Base-by-base conservation (phyloP, 2,329 filamentous ascomycete genomes). In the Colletotrichum tofieldiae region DNA sequence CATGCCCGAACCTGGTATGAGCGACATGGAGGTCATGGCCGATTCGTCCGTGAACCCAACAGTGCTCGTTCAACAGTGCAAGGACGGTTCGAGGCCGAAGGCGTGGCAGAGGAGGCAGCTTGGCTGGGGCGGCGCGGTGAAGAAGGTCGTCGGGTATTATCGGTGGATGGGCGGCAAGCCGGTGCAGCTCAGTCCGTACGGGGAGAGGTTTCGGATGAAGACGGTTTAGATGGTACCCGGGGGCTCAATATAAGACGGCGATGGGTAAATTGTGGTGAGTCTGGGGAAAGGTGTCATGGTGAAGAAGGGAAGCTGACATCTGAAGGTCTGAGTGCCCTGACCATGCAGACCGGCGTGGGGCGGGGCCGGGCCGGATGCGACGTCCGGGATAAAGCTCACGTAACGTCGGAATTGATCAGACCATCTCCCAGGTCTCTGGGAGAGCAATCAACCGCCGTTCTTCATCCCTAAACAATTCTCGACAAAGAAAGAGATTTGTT, bases 71-170 rank as follows among this genome's bases (percentile, higher is more conserved):
- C 78, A 82, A 75, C 74, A 74, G 43, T 71, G 76, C 1, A 67
- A 68, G 0, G 78, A 79, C 59, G 79, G 81, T 5, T 68, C 76
- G 0, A 76, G 75, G 60, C 79, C 76, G 0, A 81, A 75, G 75
- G 81, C 80, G 9, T 87, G 86, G 85, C 80, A 78, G 60, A 83
- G 80, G 65, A 78, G 81, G 64, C 78, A 83, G 77, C 75, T 88
- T 11, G 86, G 86, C 1, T 88, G 86, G 86, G 62, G 73, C 26
- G 86, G 86, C 2, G 86, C 86, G 0, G 79, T 82, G 43, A 84
- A 83, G 79, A 81, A 81, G 66, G 81, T 85, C 39, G 77, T 82
- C 49, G 79, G 82, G 61, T 82, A 80, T 73, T 82, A 82, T 55
- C 58, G 76, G 37, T 73, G 67, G 71, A 62, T 56, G 49, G 71